Evolutionary conservation across 1,139 yeast genomes (phyloP).

Genomic region (Yamadazyma mexicana): DNA sequence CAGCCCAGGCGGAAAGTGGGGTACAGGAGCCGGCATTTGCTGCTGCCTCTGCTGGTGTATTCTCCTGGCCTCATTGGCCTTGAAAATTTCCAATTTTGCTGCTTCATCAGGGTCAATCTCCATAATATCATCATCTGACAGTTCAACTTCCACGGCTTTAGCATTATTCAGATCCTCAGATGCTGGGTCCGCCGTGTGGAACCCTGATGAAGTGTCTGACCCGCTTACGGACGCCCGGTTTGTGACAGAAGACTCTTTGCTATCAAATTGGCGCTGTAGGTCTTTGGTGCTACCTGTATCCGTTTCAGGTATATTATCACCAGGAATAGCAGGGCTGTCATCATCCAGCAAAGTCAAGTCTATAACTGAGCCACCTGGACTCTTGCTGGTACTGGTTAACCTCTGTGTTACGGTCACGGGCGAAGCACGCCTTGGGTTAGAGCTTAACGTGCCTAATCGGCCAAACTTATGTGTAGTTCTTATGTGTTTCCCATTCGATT

Average conservation of each 20-base stretch:
- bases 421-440: no score
- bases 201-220: no score
- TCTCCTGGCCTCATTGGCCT: background rate
- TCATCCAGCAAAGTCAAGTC: conserved; percentile 9
- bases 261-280: no score
- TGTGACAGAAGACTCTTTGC: no score
- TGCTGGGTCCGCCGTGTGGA: no score
- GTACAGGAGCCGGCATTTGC: conserved; percentile 37
- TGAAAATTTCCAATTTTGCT: conserved; percentile 22
- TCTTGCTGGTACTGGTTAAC: no score
- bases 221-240: background rate
- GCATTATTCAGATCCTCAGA: no score
- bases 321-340: conserved; percentile 1
- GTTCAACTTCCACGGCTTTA: conserved; percentile 1
- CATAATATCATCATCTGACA: conserved; percentile 27
- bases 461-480: background rate
- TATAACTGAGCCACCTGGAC: background rate
- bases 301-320: conserved; percentile 1
- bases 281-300: no score
- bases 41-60: conserved; percentile 13
- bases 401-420: no score
- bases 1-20: conserved; percentile 18
- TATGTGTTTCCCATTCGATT: no score
- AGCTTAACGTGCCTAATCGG: background rate
- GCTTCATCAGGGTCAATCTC: conserved; percentile 30